A percentile compares a stretch with the other conserved stretches of the same genome.
phyloP scores from a whole-genome alignment of 2,329 filamentous ascomycete species.

The Sarocladiaceae sp. region DNA sequence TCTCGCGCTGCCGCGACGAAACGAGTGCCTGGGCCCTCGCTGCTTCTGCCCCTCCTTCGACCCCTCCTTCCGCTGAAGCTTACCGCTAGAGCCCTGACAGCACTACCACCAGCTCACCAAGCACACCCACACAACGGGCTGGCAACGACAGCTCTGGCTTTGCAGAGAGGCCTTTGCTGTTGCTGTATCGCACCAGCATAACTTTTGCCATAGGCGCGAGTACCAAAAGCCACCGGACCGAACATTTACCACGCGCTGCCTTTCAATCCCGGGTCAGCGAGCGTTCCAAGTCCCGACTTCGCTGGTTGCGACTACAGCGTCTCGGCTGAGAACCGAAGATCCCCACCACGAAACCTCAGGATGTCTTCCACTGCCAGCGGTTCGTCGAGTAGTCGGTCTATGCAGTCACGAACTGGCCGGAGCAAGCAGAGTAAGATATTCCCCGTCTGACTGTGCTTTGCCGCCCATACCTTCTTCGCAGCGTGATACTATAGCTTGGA shows the following conservation, averaged over 20 bases:
- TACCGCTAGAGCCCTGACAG: slow-evolving; percentile 1
- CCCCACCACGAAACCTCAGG: slow-evolving; percentile 15
- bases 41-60: slow-evolving; percentile 7
- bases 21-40: neutral
- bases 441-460: too few relatives aligned
- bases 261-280: too few relatives aligned
- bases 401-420: slow-evolving; percentile 73
- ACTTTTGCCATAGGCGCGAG: too few relatives aligned
- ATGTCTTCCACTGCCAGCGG: slow-evolving; percentile 33
- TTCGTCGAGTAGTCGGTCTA: slow-evolving; percentile 44
- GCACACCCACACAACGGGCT: neutral
- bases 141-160: neutral
- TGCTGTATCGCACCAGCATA: neutral
- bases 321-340: slow-evolving; percentile 11
- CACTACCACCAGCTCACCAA: neutral
- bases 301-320: too few relatives aligned
- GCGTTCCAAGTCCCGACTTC: too few relatives aligned
- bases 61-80: slow-evolving; percentile 4
- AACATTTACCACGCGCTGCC: too few relatives aligned
- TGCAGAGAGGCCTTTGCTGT: slow-evolving; percentile 1
- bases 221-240: too few relatives aligned
- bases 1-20: neutral
- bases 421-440: slow-evolving; percentile 82
- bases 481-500: too few relatives aligned
- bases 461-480: too few relatives aligned